Percentiles rank a stretch among this genome's conserved stretches.
Conservation (phyloP, 106 monocot genomes). For the Apostasia shenzhenica region DNA sequence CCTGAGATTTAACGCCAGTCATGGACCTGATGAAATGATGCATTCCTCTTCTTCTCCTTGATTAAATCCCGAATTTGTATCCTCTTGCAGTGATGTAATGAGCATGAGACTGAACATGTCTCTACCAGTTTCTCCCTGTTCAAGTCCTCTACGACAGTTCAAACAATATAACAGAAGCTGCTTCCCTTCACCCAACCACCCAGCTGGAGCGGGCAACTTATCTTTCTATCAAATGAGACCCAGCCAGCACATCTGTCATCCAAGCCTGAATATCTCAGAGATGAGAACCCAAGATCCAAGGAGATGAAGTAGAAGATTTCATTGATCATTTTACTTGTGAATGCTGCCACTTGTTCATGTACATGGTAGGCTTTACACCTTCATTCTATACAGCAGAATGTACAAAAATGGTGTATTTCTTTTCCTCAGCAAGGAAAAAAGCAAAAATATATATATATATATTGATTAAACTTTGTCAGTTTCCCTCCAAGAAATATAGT, state of each 20-base stretch:
- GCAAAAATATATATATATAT: too few species aligned
- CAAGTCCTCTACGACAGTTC: constrained; percentile 68
- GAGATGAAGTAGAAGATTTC: constrained; percentile 8
- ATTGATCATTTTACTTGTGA: too few species aligned
- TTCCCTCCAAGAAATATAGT: too few species aligned
- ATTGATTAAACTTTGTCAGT: too few species aligned
- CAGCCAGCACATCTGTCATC: constrained; percentile 17
- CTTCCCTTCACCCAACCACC: constrained; percentile 68
- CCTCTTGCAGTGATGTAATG: constrained; percentile 26
- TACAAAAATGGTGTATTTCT: too few species aligned
- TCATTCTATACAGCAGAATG: too few species aligned
- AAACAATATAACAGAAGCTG: constrained; percentile 52
- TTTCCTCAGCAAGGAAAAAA: too few species aligned
- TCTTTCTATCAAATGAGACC: constrained; percentile 11
- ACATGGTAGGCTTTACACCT: too few species aligned
- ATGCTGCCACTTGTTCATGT: too few species aligned
- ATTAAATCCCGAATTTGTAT: not conserved
- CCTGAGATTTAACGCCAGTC: too few species aligned
- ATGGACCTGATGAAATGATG: too few species aligned
- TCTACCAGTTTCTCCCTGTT: constrained; percentile 64
- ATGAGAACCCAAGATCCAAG: constrained; percentile 26
- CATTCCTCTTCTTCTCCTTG: not conserved
- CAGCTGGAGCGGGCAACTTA: constrained; percentile 28
- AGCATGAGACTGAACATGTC: constrained; percentile 57
- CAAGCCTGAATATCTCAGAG: constrained; percentile 22